Evolutionary conservation across 2,329 filamentous ascomycete genomes (phyloP).

Genomic region (Aschersonia sp.): DNA sequence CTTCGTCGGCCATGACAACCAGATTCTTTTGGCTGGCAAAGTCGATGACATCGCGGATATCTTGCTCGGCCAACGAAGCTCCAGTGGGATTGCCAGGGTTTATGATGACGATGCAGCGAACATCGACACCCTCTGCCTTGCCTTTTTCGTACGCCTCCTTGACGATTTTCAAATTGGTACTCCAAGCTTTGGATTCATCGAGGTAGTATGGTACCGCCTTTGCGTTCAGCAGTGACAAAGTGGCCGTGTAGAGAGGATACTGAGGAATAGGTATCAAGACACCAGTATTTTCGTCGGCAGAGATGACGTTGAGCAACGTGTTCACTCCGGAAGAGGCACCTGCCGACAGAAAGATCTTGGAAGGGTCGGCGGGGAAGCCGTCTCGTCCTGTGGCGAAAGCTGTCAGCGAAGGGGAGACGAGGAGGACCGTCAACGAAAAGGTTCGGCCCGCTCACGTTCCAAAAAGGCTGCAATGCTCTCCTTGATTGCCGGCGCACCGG

Average conservation of each 20-base stretch:
- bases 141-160: constrained; percentile 59
- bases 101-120: constrained; percentile 90
- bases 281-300: constrained; percentile 59
- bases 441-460: constrained; percentile 45
- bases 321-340: constrained; percentile 92
- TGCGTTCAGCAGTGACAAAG: constrained; percentile 72
- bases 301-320: constrained; percentile 82
- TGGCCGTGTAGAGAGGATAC: constrained; percentile 95
- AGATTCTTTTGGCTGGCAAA: constrained; percentile 75
- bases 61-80: constrained; percentile 62
- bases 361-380: constrained; percentile 67
- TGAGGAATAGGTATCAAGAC: constrained; percentile 92
- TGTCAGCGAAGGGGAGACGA: neutral
- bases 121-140: constrained; percentile 62
- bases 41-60: constrained; percentile 74
- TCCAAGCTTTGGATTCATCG: constrained; percentile 76
- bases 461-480: constrained; percentile 88
- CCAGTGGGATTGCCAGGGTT: constrained; percentile 98
- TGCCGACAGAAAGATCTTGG: constrained; percentile 77
- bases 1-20: constrained; percentile 88
- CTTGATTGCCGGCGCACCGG: constrained; percentile 73
- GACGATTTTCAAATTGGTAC: constrained; percentile 72
- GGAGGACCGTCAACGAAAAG: neutral
- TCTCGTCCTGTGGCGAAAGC: constrained; percentile 47
- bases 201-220: constrained; percentile 86